These are phyloP conservation scores for Rhodotorula graminis DNA, from an alignment of 768 basidiomycete genomes.

Conservation along the genomic window DNA sequence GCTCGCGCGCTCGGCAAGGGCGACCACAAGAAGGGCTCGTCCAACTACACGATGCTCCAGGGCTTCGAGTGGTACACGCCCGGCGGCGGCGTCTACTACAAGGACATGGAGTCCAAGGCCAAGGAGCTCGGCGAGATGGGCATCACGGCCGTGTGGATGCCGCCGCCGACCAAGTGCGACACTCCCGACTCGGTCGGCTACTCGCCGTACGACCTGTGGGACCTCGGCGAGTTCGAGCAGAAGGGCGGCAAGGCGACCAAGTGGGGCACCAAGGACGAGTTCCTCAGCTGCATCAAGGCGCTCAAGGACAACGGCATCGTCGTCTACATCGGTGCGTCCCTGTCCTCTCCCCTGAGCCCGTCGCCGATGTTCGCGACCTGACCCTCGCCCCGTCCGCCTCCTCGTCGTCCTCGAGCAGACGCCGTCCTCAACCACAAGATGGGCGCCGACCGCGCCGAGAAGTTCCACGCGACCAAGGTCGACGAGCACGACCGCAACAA, in stretches of 20 bases:
- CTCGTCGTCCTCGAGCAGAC: constrained; percentile 32
- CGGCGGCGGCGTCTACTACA: constrained; percentile 47
- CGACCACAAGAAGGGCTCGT: constrained; percentile 15
- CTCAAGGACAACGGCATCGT: background rate
- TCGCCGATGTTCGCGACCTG: too few relatives aligned
- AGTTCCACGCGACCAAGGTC: constrained; percentile 50
- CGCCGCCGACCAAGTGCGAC: constrained; percentile 47
- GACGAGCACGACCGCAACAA: constrained; percentile 49
- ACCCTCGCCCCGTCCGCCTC: too few relatives aligned
- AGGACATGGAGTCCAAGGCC: constrained; percentile 43
- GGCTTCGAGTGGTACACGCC: constrained; percentile 37
- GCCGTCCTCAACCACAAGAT: constrained; percentile 51
- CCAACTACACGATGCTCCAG: constrained; percentile 38
- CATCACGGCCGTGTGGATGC: constrained; percentile 50
- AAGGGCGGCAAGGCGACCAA: constrained; percentile 47
- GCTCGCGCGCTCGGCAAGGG: constrained; percentile 33
- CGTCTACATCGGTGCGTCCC: constrained; percentile 1
- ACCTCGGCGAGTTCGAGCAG: constrained; percentile 49
- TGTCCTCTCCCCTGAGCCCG: too few relatives aligned
- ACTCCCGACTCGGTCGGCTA: constrained; percentile 47
- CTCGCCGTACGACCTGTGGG: constrained; percentile 45
- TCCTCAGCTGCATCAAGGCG: constrained; percentile 9
- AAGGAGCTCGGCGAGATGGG: constrained; percentile 46
- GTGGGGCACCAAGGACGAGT: constrained; percentile 51
- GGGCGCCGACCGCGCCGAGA: constrained; percentile 50